Base-by-base conservation (phyloP, 495 filamentous ascomycete species). In the Neurospora terricola region DNA sequence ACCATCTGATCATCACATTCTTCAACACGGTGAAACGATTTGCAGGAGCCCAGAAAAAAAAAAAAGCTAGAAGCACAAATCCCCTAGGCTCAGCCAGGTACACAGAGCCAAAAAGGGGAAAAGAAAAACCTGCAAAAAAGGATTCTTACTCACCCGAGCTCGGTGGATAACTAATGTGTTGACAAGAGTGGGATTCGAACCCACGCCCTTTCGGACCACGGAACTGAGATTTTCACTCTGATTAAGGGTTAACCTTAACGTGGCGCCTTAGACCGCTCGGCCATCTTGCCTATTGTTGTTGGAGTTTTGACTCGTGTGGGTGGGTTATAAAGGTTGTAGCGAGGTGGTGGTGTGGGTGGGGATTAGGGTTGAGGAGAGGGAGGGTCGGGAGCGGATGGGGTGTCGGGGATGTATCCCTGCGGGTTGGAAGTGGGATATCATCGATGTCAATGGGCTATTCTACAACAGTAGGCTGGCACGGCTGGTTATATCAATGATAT, bases 141-240 rank as follows among this genome's bases (percentile, higher is more conserved):
- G 34, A 34, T 34, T 34, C 34, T 30, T 30, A 34, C 6, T 7
- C 27, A 66, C 54, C 14, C 2, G 54, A 66, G 27, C 27, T 18
- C 7, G 27, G 54, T 66, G 27, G 27, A 59, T 16, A 18, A 8
- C 3, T 34, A 0, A 62, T 7, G 0, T 59, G 23, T 30, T 77
- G 74, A 77, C 76, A 76, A 80, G 78, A 79, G 78, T 79, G 78
- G 78, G 78, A 79, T 79, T 79, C 78, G 78, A 79, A 78, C 78
- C 78, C 78, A 79, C 78, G 78, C 78, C 78, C 78, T 79, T 79
- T 79, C 78, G 78, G 78, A 79, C 76, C 71, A 75, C 73, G 73
- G 73, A 75, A 75, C 54, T 30, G 54, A 62, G 54, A 62, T 54
- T 54, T 54, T 62, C 10, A 54, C 54, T 62, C 54, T 12, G 54